Percentiles rank a stretch among this genome's conserved stretches.
These are phyloP conservation scores for Nitzschia palea DNA, from an alignment of 108 stramenopile genomes.

Conservation along the genomic window DNA sequence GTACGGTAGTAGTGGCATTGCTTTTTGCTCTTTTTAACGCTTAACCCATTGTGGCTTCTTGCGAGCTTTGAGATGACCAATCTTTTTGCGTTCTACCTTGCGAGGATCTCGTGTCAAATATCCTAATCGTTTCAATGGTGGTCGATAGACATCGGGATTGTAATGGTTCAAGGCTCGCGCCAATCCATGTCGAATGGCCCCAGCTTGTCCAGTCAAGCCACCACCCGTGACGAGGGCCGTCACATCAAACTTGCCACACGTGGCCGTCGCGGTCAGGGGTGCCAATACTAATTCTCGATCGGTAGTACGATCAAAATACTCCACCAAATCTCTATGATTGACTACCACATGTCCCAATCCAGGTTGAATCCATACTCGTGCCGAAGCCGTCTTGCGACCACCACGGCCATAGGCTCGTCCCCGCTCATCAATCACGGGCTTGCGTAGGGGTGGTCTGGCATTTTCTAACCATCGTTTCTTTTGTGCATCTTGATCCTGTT, in stretches of 20 bases:
- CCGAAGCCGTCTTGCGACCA: constrained; percentile 90
- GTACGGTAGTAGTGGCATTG: no score
- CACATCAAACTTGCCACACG: constrained; percentile 91
- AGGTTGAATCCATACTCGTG: constrained; percentile 93
- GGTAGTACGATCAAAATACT: constrained; percentile 83
- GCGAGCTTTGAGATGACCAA: constrained; percentile 95
- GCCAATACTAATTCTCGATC: constrained; percentile 75
- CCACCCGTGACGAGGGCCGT: constrained; percentile 73
- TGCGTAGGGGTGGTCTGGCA: constrained; percentile 57
- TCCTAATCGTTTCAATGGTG: constrained; percentile 87
- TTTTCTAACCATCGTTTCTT: constrained; percentile 72
- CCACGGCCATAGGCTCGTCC: constrained; percentile 94
- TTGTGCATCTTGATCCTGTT: constrained; percentile 56
- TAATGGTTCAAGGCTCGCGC: constrained; percentile 90
- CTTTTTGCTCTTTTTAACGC: constrained; percentile 86
- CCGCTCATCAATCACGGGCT: constrained; percentile 72
- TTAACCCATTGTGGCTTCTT: constrained; percentile 98
- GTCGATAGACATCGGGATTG: constrained; percentile 89
- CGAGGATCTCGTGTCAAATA: constrained; percentile 94
- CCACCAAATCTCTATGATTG: constrained; percentile 79
- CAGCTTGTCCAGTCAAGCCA: constrained; percentile 89
- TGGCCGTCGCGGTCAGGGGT: constrained; percentile 87
- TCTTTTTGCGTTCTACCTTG: constrained; percentile 96
- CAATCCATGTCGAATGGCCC: constrained; percentile 93
- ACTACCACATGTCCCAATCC: constrained; percentile 84